Evolutionary conservation across 1,284 basidiomycete species (phyloP).

Genomic region (Trichosporon coremiiforme): DNA sequence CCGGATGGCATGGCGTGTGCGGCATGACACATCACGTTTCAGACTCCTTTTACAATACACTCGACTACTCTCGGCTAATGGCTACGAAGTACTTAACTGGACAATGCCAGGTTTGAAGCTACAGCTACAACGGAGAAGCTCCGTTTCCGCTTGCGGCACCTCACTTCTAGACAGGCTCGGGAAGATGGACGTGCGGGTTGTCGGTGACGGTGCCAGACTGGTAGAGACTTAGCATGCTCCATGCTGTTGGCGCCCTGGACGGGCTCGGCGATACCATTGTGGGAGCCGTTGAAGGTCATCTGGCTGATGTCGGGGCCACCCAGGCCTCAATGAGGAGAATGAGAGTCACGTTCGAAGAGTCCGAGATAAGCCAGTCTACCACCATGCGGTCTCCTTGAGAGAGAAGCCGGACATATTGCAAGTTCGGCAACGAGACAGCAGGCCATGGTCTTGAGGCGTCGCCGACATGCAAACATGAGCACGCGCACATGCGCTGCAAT

Average conservation of each 20-base stretch:
- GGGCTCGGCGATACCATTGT: constrained; percentile 35
- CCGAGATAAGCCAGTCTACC: no score
- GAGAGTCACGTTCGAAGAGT: no score
- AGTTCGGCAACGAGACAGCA: no score
- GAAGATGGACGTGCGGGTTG: neutral
- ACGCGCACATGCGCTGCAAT: no score
- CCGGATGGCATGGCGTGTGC: no score
- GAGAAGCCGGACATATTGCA: no score
- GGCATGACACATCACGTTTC: neutral
- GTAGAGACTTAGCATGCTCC: neutral
- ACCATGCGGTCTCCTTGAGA: no score
- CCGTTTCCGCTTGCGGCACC: neutral
- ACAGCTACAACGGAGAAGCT: neutral
- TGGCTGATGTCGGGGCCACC: constrained; percentile 59
- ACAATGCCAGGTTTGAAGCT: neutral
- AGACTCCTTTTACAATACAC: constrained; percentile 12
- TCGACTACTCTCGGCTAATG: neutral
- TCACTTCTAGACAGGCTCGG: neutral
- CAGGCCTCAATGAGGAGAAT: constrained; percentile 13
- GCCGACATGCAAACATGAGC: no score
- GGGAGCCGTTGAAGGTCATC: constrained; percentile 62
- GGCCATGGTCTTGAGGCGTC: no score
- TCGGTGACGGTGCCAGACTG: constrained; percentile 12
- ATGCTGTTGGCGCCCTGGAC: constrained; percentile 11
- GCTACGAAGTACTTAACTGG: neutral